Conservation (phyloP, 164 flowering plant species). For the Litsea cubeba region DNA sequence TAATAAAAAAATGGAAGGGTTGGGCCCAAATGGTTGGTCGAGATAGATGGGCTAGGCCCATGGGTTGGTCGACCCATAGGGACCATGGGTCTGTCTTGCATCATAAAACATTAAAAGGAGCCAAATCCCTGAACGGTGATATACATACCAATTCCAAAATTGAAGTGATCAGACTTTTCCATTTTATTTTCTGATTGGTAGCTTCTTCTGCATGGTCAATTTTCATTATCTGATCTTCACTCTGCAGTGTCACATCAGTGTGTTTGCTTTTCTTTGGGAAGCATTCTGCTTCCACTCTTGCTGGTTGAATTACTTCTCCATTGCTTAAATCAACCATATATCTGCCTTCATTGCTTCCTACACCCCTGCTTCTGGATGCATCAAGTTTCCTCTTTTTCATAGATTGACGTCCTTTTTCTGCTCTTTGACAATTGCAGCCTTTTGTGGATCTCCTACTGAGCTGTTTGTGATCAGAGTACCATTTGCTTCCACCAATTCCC, state of each 20-base stretch:
- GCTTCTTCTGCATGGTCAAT: slow-evolving; percentile 16
- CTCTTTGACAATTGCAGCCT: slow-evolving; percentile 16
- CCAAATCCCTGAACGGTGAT: background rate
- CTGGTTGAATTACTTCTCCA: slow-evolving; percentile 49
- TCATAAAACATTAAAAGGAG: too few species aligned
- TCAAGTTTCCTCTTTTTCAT: slow-evolving; percentile 57
- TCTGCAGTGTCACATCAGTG: background rate
- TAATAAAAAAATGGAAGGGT: too few species aligned
- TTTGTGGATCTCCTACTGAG: slow-evolving; percentile 24
- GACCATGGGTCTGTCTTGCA: too few species aligned
- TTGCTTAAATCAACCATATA: slow-evolving; percentile 22
- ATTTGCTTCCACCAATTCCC: slow-evolving; percentile 10
- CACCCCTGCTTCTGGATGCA: slow-evolving; percentile 23
- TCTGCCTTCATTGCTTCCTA: slow-evolving; percentile 15
- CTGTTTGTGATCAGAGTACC: slow-evolving; percentile 16
- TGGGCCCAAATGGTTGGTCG: too few species aligned
- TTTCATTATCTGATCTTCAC: slow-evolving; percentile 19
- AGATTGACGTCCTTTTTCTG: slow-evolving; percentile 29
- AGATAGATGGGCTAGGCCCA: too few species aligned
- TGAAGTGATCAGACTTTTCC: slow-evolving; percentile 79
- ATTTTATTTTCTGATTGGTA: slow-evolving; percentile 47
- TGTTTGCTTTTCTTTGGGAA: slow-evolving; percentile 27
- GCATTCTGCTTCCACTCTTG: slow-evolving; percentile 16
- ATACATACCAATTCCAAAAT: slow-evolving; percentile 60
- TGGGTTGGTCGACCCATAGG: too few species aligned